Percentiles rank a stretch among this genome's conserved stretches.
phyloP scores from a whole-genome alignment of 106 monocot species.

The Phalaenopsis equestris region DNA sequence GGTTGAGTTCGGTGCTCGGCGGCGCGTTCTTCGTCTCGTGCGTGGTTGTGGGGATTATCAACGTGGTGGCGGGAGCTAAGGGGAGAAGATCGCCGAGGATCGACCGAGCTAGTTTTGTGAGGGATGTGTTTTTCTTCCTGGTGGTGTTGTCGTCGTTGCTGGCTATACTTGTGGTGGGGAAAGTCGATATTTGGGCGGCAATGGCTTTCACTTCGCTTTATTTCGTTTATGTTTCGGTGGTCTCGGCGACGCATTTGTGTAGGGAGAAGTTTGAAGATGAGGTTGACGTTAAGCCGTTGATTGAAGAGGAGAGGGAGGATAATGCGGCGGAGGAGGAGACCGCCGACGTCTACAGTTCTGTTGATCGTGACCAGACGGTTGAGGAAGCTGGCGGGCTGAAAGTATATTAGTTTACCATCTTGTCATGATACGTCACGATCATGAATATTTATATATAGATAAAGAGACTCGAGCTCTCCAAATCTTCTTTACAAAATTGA shows the following conservation, averaged over 20 bases:
- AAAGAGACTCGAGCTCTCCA: too few relatives aligned
- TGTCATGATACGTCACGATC: background rate
- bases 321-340: background rate
- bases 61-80: slow-evolving; percentile 4
- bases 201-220: slow-evolving; percentile 29
- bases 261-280: background rate
- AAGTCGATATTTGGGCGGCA: slow-evolving; percentile 30
- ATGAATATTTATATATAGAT: background rate
- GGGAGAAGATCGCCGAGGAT: background rate
- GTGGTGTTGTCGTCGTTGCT: slow-evolving; percentile 21
- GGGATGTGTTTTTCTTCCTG: slow-evolving; percentile 22
- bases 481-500: too few relatives aligned
- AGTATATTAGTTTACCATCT: background rate
- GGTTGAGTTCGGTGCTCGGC: slow-evolving; percentile 1
- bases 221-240: slow-evolving; percentile 26
- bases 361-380: too few relatives aligned
- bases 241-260: slow-evolving; percentile 14
- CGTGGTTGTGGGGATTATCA: slow-evolving; percentile 5
- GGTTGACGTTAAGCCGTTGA: background rate
- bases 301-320: background rate
- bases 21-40: slow-evolving; percentile 11
- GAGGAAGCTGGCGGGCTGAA: background rate
- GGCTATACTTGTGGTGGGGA: slow-evolving; percentile 19
- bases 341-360: too few relatives aligned
- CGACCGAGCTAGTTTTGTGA: slow-evolving; percentile 11